Percentiles rank a stretch among this genome's conserved stretches.
These are phyloP conservation scores for Alternaria ethzedia DNA, from an alignment of 2,329 filamentous ascomycete genomes.

Conservation along the genomic window DNA sequence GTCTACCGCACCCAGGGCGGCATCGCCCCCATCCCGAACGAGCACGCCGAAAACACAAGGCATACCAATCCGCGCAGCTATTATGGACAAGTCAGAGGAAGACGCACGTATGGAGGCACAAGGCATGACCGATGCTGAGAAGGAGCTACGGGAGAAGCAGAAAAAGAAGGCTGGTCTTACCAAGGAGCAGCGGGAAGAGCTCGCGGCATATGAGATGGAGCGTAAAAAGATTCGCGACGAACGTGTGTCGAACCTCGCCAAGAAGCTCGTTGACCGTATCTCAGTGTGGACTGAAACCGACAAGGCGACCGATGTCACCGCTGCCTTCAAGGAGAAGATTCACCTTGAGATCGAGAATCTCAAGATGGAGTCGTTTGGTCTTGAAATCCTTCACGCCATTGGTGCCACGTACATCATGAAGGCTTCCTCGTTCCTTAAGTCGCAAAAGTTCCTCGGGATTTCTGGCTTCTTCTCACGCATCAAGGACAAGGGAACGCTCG, in stretches of 20 bases:
- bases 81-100: conserved; percentile 88
- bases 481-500: conserved; percentile 94
- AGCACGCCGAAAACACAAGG: conserved; percentile 58
- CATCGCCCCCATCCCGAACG: conserved; percentile 51
- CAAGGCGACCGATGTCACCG: conserved; percentile 82
- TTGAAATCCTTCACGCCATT: conserved; percentile 95
- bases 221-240: conserved; percentile 84
- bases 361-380: conserved; percentile 98
- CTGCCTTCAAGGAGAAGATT: conserved; percentile 92
- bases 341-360: conserved; percentile 94
- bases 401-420: conserved; percentile 90
- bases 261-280: conserved; percentile 87
- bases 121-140: conserved; percentile 74
- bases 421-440: conserved; percentile 85
- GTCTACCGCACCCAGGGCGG: conserved; percentile 26
- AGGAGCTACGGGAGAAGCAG: conserved; percentile 77
- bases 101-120: conserved; percentile 69
- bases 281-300: conserved; percentile 98
- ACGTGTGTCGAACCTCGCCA: conserved; percentile 80
- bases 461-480: conserved; percentile 92
- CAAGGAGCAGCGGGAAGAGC: conserved; percentile 92
- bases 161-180: conserved; percentile 88
- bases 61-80: conserved; percentile 80
- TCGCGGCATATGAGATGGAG: conserved; percentile 87
- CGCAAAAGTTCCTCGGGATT: conserved; percentile 95